A percentile compares a stretch with the other conserved stretches of the same genome.
These are phyloP conservation scores for Xerophyta viscosa DNA, from an alignment of 106 monocot genomes.

Conservation along the genomic window DNA sequence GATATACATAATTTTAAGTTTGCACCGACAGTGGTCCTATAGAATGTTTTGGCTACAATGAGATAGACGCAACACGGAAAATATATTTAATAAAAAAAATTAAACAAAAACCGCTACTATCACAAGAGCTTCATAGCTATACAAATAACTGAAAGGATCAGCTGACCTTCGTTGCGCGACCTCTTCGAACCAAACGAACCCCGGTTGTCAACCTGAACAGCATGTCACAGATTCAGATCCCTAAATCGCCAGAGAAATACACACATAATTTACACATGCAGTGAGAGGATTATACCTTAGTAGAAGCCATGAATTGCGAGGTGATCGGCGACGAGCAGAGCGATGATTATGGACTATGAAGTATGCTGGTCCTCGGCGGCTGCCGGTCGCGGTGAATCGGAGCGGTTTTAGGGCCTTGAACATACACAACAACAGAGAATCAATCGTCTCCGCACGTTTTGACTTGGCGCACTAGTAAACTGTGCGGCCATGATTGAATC, in stretches of 20 bases:
- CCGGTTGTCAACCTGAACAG: slow-evolving; percentile 32
- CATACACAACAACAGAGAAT: too few species aligned
- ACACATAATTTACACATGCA: background rate
- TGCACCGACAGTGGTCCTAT: too few species aligned
- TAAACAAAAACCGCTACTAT: too few species aligned
- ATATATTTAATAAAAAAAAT: too few species aligned
- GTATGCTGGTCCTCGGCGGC: background rate
- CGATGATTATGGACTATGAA: background rate
- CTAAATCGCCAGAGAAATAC: background rate
- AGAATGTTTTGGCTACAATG: too few species aligned
- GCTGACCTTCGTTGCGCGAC: slow-evolving; percentile 43
- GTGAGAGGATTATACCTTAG: background rate
- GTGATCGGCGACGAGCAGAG: background rate
- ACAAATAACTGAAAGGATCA: background rate
- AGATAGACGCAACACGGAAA: too few species aligned
- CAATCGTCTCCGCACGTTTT: too few species aligned
- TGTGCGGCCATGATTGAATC: too few species aligned
- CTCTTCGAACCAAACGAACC: slow-evolving; percentile 41
- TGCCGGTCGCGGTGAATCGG: background rate
- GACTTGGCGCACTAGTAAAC: too few species aligned
- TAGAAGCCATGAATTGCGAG: background rate
- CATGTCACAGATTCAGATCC: background rate
- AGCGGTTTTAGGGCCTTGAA: too few species aligned
- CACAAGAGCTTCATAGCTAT: too few species aligned
- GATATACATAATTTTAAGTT: too few species aligned